Conservation (phyloP, 768 basidiomycete species). For the Termitomyces sp. region DNA sequence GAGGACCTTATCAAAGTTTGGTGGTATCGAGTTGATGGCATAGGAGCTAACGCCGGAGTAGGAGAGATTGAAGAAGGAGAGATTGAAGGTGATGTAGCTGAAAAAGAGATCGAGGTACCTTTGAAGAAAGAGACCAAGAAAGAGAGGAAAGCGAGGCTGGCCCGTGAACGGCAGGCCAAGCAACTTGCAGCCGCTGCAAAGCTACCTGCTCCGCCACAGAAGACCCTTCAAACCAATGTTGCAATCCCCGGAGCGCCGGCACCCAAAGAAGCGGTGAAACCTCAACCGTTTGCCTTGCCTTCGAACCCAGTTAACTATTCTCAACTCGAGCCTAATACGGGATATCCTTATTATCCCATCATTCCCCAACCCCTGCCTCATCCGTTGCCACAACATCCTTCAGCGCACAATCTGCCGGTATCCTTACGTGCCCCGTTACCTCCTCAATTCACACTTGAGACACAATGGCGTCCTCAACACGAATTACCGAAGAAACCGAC, state of each 20-base stretch:
- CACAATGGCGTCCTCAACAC: slow-evolving; percentile 12
- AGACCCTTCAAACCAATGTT: background rate
- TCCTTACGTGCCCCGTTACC: slow-evolving; percentile 2
- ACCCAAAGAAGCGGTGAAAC: background rate
- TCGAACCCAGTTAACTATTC: background rate
- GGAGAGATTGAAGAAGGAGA: slow-evolving; percentile 50
- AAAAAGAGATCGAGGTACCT: slow-evolving; percentile 16
- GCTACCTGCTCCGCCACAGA: background rate
- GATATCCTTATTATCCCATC: slow-evolving; percentile 4
- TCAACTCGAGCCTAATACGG: background rate
- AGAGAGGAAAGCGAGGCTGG: slow-evolving; percentile 23
- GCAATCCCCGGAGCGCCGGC: too few species aligned
- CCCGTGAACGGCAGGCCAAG: slow-evolving; percentile 15
- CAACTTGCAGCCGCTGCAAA: slow-evolving; percentile 14
- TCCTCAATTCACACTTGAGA: slow-evolving; percentile 11
- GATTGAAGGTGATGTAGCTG: slow-evolving; percentile 38
- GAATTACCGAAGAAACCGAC: slow-evolving; percentile 9
- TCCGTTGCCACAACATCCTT: slow-evolving; percentile 2
- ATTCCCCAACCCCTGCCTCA: slow-evolving; percentile 5
- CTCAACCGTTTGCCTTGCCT: background rate
- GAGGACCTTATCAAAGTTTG: slow-evolving; percentile 44
- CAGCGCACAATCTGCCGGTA: background rate
- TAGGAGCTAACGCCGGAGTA: slow-evolving; percentile 35
- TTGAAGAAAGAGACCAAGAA: slow-evolving; percentile 29
- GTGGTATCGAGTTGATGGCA: slow-evolving; percentile 45